Evolutionary conservation across 192 early-diverging fungal species (phyloP).

Genomic region (Coemansia erecta): DNA sequence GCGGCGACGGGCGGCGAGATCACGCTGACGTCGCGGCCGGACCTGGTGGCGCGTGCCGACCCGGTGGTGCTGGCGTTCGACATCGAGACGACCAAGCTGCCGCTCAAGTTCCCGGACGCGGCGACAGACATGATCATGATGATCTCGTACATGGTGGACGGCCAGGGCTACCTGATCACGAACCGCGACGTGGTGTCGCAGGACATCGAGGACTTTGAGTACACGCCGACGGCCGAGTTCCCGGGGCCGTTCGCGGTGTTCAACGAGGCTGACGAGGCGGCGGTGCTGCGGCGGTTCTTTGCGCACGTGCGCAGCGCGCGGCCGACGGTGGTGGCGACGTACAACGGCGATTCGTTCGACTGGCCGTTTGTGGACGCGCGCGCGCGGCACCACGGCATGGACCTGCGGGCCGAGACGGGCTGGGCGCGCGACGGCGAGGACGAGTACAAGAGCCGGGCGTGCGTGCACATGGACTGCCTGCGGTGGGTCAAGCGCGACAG

Average conservation of each 20-base stretch:
- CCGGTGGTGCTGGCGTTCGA: constrained; percentile 94
- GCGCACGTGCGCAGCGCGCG: constrained; percentile 80
- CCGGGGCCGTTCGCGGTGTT: constrained; percentile 94
- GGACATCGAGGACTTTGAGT: constrained; percentile 98
- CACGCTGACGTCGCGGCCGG: constrained; percentile 61
- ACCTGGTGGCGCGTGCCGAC: constrained; percentile 90
- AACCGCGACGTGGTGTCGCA: constrained; percentile 93
- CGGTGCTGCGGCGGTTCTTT: constrained; percentile 83
- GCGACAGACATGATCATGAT: constrained; percentile 94
- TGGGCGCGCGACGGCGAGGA: constrained; percentile 75
- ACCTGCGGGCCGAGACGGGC: constrained; percentile 87
- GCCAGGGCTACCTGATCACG: constrained; percentile 94
- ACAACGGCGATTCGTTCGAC: constrained; percentile 99
- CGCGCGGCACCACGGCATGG: constrained; percentile 75
- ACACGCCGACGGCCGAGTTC: constrained; percentile 94
- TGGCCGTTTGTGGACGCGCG: constrained; percentile 95
- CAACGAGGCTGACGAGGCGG: constrained; percentile 86
- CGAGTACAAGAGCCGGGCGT: constrained; percentile 85
- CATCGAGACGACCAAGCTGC: constrained; percentile 97
- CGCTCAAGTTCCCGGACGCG: constrained; percentile 96
- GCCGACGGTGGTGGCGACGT: constrained; percentile 90
- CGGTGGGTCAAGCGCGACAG: constrained; percentile 99
- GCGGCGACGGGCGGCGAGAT: constrained; percentile 63
- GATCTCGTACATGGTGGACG: constrained; percentile 99
- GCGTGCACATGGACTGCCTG: constrained; percentile 94